A percentile compares a stretch with the other conserved stretches of the same genome.
These are phyloP conservation scores for Mortierella sp. DNA, from an alignment of 371 early-diverging fungal species.

Conservation along the genomic window DNA sequence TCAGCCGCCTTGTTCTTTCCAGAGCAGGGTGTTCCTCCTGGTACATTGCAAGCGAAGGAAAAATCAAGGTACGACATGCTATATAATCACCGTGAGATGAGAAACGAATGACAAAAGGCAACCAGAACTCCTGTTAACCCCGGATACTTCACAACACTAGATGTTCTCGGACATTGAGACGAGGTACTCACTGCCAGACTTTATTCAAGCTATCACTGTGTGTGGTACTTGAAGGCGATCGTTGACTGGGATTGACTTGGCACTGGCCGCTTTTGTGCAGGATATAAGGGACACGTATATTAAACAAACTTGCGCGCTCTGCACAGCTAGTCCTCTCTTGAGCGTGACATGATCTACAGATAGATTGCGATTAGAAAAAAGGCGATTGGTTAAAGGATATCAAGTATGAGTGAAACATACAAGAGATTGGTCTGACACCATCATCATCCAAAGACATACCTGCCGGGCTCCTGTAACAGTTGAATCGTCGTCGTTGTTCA, in stretches of 20 bases:
- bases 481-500: slow-evolving; percentile 19
- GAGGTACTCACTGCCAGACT: slow-evolving; percentile 19
- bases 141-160: background rate
- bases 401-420: background rate
- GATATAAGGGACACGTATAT: background rate
- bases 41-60: slow-evolving; percentile 54
- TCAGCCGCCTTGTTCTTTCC: slow-evolving; percentile 35
- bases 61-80: slow-evolving; percentile 36
- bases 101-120: background rate
- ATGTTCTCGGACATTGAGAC: slow-evolving; percentile 32
- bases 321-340: slow-evolving; percentile 26
- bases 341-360: slow-evolving; percentile 40
- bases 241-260: background rate
- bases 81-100: background rate
- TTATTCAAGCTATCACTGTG: slow-evolving; percentile 25
- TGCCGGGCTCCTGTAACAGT: slow-evolving; percentile 21
- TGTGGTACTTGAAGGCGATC: slow-evolving; percentile 24
- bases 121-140: background rate
- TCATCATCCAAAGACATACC: slow-evolving; percentile 13
- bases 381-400: background rate
- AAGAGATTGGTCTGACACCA: no score
- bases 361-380: background rate
- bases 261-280: background rate
- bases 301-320: background rate
- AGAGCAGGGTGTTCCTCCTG: slow-evolving; percentile 50